A percentile compares a stretch with the other conserved stretches of the same genome.
Conservation (phyloP, 2,329 filamentous ascomycete species). For the Calonectria naviculata region DNA sequence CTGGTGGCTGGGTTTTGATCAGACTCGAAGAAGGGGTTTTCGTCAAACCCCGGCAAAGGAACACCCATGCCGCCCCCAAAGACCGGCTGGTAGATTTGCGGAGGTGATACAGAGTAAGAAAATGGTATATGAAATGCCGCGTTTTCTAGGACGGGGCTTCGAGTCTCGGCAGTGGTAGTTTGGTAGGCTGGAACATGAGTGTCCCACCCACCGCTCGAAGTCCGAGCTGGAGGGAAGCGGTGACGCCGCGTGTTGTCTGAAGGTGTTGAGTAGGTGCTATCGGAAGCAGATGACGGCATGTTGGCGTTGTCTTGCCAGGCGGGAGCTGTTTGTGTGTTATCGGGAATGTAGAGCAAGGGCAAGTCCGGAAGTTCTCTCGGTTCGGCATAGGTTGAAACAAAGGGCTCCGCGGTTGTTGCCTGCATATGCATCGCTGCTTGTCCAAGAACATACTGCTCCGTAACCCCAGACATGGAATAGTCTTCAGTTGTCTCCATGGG, state of each 20-base stretch:
- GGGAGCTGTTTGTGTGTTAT: constrained; percentile 28
- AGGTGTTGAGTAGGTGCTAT: constrained; percentile 60
- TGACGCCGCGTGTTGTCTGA: constrained; percentile 49
- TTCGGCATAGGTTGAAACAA: constrained; percentile 32
- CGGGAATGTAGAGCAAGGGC: constrained; percentile 36
- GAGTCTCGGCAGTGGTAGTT: constrained; percentile 26
- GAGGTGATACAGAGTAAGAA: constrained; percentile 42
- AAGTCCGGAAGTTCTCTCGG: constrained; percentile 38
- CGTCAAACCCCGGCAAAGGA: constrained; percentile 49
- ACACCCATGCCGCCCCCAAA: constrained; percentile 45
- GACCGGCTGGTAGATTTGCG: constrained; percentile 46
- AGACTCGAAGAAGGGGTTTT: constrained; percentile 49
- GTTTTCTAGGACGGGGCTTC: constrained; percentile 34
- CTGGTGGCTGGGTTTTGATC: constrained; percentile 52
- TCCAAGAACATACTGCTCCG: constrained; percentile 37
- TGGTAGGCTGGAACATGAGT: constrained; percentile 43
- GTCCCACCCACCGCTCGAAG: constrained; percentile 47
- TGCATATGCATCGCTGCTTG: constrained; percentile 26
- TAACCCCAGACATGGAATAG: constrained; percentile 32
- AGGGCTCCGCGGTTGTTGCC: constrained; percentile 24
- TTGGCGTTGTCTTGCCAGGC: constrained; percentile 52
- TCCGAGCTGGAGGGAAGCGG: constrained; percentile 35
- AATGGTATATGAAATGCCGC: constrained; percentile 41
- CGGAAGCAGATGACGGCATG: constrained; percentile 58
- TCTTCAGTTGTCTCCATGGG: constrained; percentile 31